phyloP scores from a whole-genome alignment of 495 filamentous ascomycete species.

The Xylaria scruposa region DNA sequence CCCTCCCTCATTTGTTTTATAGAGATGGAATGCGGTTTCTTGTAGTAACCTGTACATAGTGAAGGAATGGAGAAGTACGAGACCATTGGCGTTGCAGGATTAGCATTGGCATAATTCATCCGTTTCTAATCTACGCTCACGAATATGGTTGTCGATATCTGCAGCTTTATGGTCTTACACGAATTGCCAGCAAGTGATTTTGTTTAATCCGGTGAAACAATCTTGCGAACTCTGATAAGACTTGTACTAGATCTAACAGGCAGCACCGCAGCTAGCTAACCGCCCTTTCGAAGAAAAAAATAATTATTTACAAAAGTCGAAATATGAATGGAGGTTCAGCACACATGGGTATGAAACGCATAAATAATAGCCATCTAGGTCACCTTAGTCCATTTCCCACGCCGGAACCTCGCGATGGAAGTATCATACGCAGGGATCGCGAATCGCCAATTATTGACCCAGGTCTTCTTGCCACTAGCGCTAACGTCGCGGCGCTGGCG shows the following conservation, averaged over 20 bases:
- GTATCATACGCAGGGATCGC: neutral
- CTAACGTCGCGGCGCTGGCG: neutral
- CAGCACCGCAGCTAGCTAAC: neutral
- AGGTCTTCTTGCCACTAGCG: neutral
- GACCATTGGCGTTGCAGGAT: neutral
- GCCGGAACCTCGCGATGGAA: neutral
- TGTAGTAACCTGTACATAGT: constrained; percentile 21
- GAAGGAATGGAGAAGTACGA: neutral
- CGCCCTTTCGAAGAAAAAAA: neutral
- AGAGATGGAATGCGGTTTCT: constrained; percentile 6
- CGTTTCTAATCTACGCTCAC: neutral
- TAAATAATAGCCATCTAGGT: neutral
- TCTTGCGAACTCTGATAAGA: neutral
- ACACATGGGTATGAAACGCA: neutral
- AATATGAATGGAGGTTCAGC: neutral
- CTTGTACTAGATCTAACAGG: too few species aligned
- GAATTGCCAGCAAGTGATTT: neutral
- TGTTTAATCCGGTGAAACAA: neutral
- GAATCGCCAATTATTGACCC: neutral
- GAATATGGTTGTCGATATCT: too few species aligned
- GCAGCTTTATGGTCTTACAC: neutral
- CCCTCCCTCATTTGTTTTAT: neutral
- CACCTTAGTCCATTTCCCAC: neutral
- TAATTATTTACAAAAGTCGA: too few species aligned
- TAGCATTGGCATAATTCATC: constrained; percentile 9